Conservation (phyloP, 352 stramenopile genomes). For the Phytopythium helicoides region DNA sequence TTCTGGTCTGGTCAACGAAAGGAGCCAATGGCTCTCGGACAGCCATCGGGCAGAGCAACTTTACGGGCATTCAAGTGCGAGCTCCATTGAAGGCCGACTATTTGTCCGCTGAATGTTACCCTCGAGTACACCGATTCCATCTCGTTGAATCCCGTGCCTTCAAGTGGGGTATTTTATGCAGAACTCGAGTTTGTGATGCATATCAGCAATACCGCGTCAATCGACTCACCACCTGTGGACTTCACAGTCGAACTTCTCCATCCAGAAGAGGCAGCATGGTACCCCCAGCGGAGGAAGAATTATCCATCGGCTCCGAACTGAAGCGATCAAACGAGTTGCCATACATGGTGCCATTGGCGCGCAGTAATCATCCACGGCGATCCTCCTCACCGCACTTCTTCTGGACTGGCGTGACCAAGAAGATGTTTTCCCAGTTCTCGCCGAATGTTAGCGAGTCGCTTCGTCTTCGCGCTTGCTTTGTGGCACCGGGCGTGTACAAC, state of each 20-base stretch:
- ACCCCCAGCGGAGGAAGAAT: not conserved
- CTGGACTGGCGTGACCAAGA: conserved; percentile 78
- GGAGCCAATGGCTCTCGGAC: conserved; percentile 12
- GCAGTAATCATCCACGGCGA: conserved; percentile 3
- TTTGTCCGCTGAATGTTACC: conserved; percentile 70
- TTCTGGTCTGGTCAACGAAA: conserved; percentile 65
- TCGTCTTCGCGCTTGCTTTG: conserved; percentile 71
- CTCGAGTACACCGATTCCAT: conserved; percentile 51
- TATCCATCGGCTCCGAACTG: not conserved
- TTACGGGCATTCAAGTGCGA: conserved; percentile 61
- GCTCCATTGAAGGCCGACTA: conserved; percentile 36
- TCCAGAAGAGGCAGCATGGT: conserved; percentile 41
- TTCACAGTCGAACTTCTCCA: conserved; percentile 81
- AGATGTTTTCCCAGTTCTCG: conserved; percentile 49
- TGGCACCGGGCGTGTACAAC: conserved; percentile 72
- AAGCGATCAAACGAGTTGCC: not conserved
- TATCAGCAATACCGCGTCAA: conserved; percentile 59
- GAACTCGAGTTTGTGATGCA: conserved; percentile 77
- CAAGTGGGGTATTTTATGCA: conserved; percentile 32
- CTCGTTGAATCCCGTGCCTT: conserved; percentile 17
- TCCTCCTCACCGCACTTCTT: conserved; percentile 66
- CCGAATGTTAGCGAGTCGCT: conserved; percentile 46
- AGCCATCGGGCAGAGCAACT: conserved; percentile 59
- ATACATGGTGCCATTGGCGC: conserved; percentile 5
- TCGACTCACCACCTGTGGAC: conserved; percentile 55